These are phyloP conservation scores for Didymella glomerata DNA, from an alignment of 2,329 filamentous ascomycete genomes.

Conservation along the genomic window DNA sequence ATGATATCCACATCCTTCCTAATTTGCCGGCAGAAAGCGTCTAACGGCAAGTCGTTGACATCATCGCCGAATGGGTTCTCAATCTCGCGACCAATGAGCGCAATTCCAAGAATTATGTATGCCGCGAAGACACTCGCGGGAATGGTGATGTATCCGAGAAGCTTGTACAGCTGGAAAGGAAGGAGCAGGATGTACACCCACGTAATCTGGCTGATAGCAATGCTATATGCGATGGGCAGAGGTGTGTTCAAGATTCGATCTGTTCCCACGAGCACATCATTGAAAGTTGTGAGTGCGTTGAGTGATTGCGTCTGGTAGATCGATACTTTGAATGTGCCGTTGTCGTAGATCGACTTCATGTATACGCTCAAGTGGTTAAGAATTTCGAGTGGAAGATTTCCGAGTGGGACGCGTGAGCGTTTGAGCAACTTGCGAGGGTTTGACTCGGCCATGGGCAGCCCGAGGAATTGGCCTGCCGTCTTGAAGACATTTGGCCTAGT, in stretches of 20 bases:
- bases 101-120: constrained; percentile 84
- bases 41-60: constrained; percentile 74
- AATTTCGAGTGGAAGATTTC: constrained; percentile 83
- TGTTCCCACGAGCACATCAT: constrained; percentile 74
- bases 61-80: constrained; percentile 87
- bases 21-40: constrained; percentile 78
- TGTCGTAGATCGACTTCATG: constrained; percentile 67
- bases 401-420: constrained; percentile 72
- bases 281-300: constrained; percentile 68
- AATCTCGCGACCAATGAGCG: constrained; percentile 79
- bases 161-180: constrained; percentile 76
- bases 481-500: constrained; percentile 58
- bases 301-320: constrained; percentile 68
- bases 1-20: constrained; percentile 78
- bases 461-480: constrained; percentile 73
- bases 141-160: constrained; percentile 76
- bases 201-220: constrained; percentile 84
- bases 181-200: constrained; percentile 83
- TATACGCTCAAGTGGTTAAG: constrained; percentile 74
- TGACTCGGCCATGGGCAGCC: constrained; percentile 75
- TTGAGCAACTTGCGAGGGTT: constrained; percentile 82
- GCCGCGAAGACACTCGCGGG: constrained; percentile 74
- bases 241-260: constrained; percentile 84
- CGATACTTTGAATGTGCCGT: constrained; percentile 63
- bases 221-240: constrained; percentile 82